These are phyloP conservation scores for Wickerhamomyces sydowiorum DNA, from an alignment of 805 yeast genomes.

Conservation along the genomic window DNA sequence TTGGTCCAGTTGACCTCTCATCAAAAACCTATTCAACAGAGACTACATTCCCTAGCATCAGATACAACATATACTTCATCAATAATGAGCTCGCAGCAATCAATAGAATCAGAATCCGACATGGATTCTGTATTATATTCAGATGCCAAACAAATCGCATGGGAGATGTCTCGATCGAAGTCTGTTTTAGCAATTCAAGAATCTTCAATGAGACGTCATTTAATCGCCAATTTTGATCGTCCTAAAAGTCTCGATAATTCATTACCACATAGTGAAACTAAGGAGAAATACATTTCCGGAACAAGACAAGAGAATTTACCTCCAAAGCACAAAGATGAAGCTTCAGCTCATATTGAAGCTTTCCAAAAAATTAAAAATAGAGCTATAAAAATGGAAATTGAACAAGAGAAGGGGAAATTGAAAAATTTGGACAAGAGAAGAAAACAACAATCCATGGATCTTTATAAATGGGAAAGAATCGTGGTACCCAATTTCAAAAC, in stretches of 20 bases:
- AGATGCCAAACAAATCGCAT: constrained; percentile 14
- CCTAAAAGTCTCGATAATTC: constrained; percentile 16
- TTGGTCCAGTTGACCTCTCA: constrained; percentile 33
- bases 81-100: constrained; percentile 28
- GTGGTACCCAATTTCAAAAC: constrained; percentile 31
- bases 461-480: constrained; percentile 32
- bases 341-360: constrained; percentile 46
- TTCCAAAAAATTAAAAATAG: constrained; percentile 38
- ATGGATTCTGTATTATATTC: constrained; percentile 4
- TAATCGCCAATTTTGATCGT: constrained; percentile 23
- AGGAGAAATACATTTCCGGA: constrained; percentile 28
- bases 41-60: constrained; percentile 26
- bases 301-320: constrained; percentile 66
- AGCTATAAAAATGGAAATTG: constrained; percentile 35
- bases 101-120: constrained; percentile 10
- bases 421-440: constrained; percentile 26
- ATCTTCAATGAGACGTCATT: constrained; percentile 16
- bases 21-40: constrained; percentile 26
- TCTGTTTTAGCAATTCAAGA: constrained; percentile 30
- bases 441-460: constrained; percentile 32
- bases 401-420: constrained; percentile 26
- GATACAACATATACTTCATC: constrained; percentile 41
- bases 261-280: constrained; percentile 11
- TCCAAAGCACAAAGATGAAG: constrained; percentile 52
- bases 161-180: constrained; percentile 22